phyloP scores from a whole-genome alignment of 2,329 filamentous ascomycete genomes.

The Onygena corvina region DNA sequence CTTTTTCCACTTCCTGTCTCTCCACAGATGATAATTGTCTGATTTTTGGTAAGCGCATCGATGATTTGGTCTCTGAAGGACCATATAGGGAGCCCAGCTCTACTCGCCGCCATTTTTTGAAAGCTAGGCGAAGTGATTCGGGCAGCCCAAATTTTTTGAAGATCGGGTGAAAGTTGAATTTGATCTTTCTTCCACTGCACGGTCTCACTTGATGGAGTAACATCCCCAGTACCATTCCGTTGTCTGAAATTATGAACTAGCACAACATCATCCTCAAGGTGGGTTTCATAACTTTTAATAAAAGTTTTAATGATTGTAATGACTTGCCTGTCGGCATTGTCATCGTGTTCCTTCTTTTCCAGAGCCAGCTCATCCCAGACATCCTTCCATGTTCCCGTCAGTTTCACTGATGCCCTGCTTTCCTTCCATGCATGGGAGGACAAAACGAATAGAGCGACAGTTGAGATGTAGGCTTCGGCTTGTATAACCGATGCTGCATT shows the following conservation, averaged over 20 bases:
- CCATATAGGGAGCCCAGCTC: slow-evolving; percentile 82
- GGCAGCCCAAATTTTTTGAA: slow-evolving; percentile 39
- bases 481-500: slow-evolving; percentile 66
- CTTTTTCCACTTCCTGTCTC: slow-evolving; percentile 97
- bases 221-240: slow-evolving; percentile 24
- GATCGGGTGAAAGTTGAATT: not conserved
- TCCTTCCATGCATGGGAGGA: slow-evolving; percentile 70
- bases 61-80: slow-evolving; percentile 68
- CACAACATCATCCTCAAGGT: slow-evolving; percentile 59
- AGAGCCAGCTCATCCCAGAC: slow-evolving; percentile 70
- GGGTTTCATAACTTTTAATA: slow-evolving; percentile 27
- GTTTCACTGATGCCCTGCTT: slow-evolving; percentile 66
- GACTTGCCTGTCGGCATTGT: slow-evolving; percentile 56
- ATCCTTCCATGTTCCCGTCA: slow-evolving; percentile 72
- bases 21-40: slow-evolving; percentile 86
- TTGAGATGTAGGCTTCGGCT: slow-evolving; percentile 77
- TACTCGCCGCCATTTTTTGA: slow-evolving; percentile 64
- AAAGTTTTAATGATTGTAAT: slow-evolving; percentile 50
- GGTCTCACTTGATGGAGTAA: not conserved
- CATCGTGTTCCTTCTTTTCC: slow-evolving; percentile 55
- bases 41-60: slow-evolving; percentile 61
- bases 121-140: slow-evolving; percentile 47
- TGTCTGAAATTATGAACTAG: slow-evolving; percentile 62
- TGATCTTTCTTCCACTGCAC: not conserved
- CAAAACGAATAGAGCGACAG: slow-evolving; percentile 66